Percentiles rank a stretch among this genome's conserved stretches.
Evolutionary conservation across 129 eudicot genomes (phyloP).

Genomic region (Helianthus annuus): HanXRQr2.0-SUNRISE NC_035445.2:76363049-76363548

Average conservation of each 20-base stretch:
- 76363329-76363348: constrained; percentile 15
- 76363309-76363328: not conserved
- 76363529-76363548: constrained; percentile 62
- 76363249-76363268: constrained; percentile 25
- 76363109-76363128: not conserved
- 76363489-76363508: constrained; percentile 51
- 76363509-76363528: constrained; percentile 60
- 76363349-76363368: constrained; percentile 43
- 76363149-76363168: not conserved
- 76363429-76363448: constrained; percentile 31
- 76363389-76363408: constrained; percentile 23
- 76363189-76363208: not conserved
- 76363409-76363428: constrained; percentile 38
- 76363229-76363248: constrained; percentile 1
- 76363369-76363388: constrained; percentile 47
- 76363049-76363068: not conserved
- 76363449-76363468: constrained; percentile 28
- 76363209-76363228: not conserved
- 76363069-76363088: not conserved
- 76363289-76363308: constrained; percentile 15
- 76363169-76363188: not conserved
- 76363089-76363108: not conserved
- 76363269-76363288: constrained; percentile 4
- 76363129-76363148: not conserved
- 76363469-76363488: constrained; percentile 48